Percentiles rank a stretch among this genome's conserved stretches.
These are phyloP conservation scores for Xylariaceae sp. DNA, from an alignment of 2,329 filamentous ascomycete species.

Conservation along the genomic window DNA sequence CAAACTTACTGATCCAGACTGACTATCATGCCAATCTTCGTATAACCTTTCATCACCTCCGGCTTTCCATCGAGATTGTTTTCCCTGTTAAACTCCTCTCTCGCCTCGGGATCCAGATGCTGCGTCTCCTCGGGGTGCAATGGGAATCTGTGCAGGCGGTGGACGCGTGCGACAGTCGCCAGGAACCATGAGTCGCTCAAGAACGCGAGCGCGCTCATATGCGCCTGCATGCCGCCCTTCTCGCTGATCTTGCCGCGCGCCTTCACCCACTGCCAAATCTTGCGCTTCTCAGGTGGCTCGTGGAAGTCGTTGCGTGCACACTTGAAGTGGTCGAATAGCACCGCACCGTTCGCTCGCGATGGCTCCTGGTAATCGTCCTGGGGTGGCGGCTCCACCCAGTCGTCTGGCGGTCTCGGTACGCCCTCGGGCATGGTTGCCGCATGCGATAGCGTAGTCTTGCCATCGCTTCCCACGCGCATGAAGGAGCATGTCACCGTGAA, in stretches of 20 bases:
- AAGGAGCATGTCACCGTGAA: constrained; percentile 96
- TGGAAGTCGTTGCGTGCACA: constrained; percentile 28
- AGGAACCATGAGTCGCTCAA: constrained; percentile 93
- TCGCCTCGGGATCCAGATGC: constrained; percentile 40
- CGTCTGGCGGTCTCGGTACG: constrained; percentile 35
- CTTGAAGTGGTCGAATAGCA: constrained; percentile 39
- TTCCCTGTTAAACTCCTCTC: constrained; percentile 35
- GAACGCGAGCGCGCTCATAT: constrained; percentile 85
- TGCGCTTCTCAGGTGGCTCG: constrained; percentile 55
- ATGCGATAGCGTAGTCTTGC: constrained; percentile 55
- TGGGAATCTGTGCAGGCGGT: constrained; percentile 71
- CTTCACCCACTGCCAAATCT: constrained; percentile 68
- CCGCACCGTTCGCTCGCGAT: too few species aligned
- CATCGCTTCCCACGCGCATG: constrained; percentile 58
- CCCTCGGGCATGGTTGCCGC: constrained; percentile 52
- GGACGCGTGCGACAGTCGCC: constrained; percentile 76
- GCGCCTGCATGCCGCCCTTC: constrained; percentile 69
- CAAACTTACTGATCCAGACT: constrained; percentile 60
- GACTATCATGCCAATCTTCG: constrained; percentile 77
- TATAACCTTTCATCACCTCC: constrained; percentile 44
- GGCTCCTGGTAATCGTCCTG: constrained; percentile 32
- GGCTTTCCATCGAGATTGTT: constrained; percentile 40
- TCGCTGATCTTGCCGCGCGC: constrained; percentile 68
- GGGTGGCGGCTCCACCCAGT: constrained; percentile 45
- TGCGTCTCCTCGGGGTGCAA: constrained; percentile 50